Evolutionary conservation across 163 green algal genomes (phyloP), one percentile per base, ranked within the genome.

Genomic region (Scenedesmus sp.): DNA sequence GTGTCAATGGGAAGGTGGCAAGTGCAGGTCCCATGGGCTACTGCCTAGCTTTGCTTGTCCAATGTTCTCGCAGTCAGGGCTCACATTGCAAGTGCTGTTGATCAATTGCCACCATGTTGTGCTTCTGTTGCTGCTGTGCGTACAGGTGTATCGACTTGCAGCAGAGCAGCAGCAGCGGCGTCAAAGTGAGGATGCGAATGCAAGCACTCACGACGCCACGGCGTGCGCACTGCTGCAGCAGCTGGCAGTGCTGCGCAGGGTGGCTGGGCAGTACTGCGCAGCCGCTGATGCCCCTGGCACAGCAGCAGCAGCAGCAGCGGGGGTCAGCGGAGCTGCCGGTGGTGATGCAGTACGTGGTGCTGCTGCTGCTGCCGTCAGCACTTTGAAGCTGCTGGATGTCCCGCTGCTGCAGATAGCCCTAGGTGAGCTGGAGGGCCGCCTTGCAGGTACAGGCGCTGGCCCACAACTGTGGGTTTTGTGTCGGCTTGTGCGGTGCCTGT

Each of bases 151-250:
- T 3, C 22, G 83, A 0, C 44, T 43, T 12, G 56, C 61, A 44
- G 83, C 61, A 68, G 30, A 51, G 0, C 59, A 79, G 16, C 83
- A 80, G 22, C 83, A 81, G 37, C 61, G 30, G 40, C 42, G 1
- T 18, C 7, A 26, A 76, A 30, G 2, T 9, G 22, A 35, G 37
- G 65, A 76, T 76, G 30, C 18, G 65, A n/a, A 33, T 24, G 46
- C 49, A 1, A 9, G 7, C 20, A n/a, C n/a, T n/a, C 26, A n/a
- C 18, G 44, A 35, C 35, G 43, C 24, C 20, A 53, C 5, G 49
- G 22, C 72, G 85, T 35, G 7, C 16, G 81, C 44, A 30, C 85
- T 85, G 5, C 35, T 90, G 72, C 70, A 84, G 85, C 85, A 85
- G 46, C 46, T 90, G 49, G 42, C 85, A 78, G 85, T 56, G 49